phyloP scores from a whole-genome alignment of 2,329 filamentous ascomycete genomes.

The Torrubiella hemipterigena region DNA sequence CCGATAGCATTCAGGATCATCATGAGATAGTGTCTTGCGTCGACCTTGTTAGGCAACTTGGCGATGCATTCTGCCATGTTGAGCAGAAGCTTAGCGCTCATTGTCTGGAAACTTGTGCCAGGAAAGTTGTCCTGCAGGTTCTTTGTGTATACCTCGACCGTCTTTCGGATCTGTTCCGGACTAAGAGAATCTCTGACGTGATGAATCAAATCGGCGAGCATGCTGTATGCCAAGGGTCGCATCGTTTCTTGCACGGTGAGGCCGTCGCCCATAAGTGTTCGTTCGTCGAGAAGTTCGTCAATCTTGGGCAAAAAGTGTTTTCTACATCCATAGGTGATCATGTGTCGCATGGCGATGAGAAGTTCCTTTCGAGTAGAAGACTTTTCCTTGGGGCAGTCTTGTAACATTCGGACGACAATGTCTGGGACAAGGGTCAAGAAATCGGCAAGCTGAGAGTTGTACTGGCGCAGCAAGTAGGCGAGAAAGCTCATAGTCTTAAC shows the following conservation, averaged over 20 bases:
- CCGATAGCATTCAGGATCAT: slow-evolving; percentile 97
- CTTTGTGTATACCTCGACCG: slow-evolving; percentile 92
- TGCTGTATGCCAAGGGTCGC: slow-evolving; percentile 90
- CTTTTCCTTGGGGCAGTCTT: slow-evolving; percentile 91
- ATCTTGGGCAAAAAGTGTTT: slow-evolving; percentile 93
- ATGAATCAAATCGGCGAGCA: slow-evolving; percentile 96
- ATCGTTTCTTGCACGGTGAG: slow-evolving; percentile 95
- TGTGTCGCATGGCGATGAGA: slow-evolving; percentile 90
- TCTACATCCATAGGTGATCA: slow-evolving; percentile 97
- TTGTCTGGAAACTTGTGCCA: slow-evolving; percentile 97
- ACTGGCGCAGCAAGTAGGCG: slow-evolving; percentile 81
- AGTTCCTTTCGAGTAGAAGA: slow-evolving; percentile 90
- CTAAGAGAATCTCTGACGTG: slow-evolving; percentile 85
- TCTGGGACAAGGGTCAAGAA: slow-evolving; percentile 77
- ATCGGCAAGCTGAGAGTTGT: slow-evolving; percentile 75
- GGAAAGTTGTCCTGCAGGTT: slow-evolving; percentile 94
- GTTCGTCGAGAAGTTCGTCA: slow-evolving; percentile 86
- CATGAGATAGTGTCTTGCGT: slow-evolving; percentile 89
- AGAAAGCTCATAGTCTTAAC: slow-evolving; percentile 99
- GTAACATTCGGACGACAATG: slow-evolving; percentile 80
- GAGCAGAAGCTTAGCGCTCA: slow-evolving; percentile 92
- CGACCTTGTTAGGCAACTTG: slow-evolving; percentile 82
- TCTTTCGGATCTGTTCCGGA: slow-evolving; percentile 85
- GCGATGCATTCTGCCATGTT: slow-evolving; percentile 99
- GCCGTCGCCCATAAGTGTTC: slow-evolving; percentile 88